These are phyloP conservation scores for Septoria linicola DNA, from an alignment of 2,329 filamentous ascomycete species.

Conservation along the genomic window DNA sequence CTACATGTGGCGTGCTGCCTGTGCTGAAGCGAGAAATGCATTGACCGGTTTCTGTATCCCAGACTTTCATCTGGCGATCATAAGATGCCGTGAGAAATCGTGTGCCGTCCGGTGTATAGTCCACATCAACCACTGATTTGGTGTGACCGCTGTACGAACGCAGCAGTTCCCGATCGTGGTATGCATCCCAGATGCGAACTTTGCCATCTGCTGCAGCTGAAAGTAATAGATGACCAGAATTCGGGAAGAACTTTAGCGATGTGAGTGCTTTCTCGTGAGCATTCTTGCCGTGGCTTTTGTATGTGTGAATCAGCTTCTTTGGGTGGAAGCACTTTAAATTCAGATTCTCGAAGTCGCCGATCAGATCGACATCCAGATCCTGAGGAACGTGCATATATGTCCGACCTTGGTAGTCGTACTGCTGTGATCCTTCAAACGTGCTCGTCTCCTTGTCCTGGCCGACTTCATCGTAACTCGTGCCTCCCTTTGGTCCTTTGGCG, in stretches of 20 bases:
- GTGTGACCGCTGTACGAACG: slow-evolving; percentile 89
- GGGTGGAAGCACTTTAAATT: slow-evolving; percentile 65
- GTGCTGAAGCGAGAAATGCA: slow-evolving; percentile 88
- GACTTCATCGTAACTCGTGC: slow-evolving; percentile 52
- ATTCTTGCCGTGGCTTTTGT: slow-evolving; percentile 62
- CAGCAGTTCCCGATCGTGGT: slow-evolving; percentile 82
- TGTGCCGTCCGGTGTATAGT: slow-evolving; percentile 78
- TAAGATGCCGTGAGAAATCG: slow-evolving; percentile 90
- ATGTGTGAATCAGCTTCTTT: slow-evolving; percentile 89
- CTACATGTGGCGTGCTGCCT: slow-evolving; percentile 90
- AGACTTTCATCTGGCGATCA: slow-evolving; percentile 93
- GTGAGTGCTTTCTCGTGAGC: slow-evolving; percentile 74
- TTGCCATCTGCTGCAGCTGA: slow-evolving; percentile 88
- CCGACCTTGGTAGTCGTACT: slow-evolving; percentile 90
- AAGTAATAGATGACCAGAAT: slow-evolving; percentile 81
- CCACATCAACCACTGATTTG: slow-evolving; percentile 85
- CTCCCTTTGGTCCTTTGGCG: slow-evolving; percentile 50
- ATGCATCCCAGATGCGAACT: slow-evolving; percentile 92
- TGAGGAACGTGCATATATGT: slow-evolving; percentile 98
- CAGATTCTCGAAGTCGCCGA: slow-evolving; percentile 72
- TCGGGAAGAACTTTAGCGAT: slow-evolving; percentile 84
- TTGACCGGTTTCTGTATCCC: slow-evolving; percentile 93
- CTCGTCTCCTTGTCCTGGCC: slow-evolving; percentile 66
- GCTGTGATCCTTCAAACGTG: slow-evolving; percentile 77
- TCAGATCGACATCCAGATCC: slow-evolving; percentile 80